These are phyloP conservation scores for Amylostereum chailletii DNA, from an alignment of 1,284 basidiomycete genomes.

Conservation along the genomic window DNA sequence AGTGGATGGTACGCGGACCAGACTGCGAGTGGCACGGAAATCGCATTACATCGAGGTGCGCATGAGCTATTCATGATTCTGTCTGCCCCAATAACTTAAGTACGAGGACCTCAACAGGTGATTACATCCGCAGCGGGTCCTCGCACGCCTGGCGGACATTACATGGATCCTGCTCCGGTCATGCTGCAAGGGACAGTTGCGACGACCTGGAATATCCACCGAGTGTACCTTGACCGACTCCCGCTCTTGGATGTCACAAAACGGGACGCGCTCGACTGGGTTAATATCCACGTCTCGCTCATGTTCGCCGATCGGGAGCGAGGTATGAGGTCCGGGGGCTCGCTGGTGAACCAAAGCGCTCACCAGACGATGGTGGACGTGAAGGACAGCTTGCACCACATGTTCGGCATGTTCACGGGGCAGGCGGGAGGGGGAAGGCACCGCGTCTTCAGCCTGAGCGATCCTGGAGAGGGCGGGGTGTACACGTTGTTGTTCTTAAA, in stretches of 20 bases:
- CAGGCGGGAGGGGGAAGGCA: slow-evolving; percentile 2
- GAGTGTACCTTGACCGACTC: slow-evolving; percentile 27
- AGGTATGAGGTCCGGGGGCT: slow-evolving; percentile 5
- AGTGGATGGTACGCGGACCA: slow-evolving; percentile 21
- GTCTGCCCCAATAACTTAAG: slow-evolving; percentile 13
- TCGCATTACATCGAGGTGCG: slow-evolving; percentile 44
- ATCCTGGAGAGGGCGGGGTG: slow-evolving; percentile 15
- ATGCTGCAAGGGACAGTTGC: slow-evolving; percentile 12
- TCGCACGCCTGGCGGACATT: slow-evolving; percentile 17
- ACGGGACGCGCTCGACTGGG: slow-evolving; percentile 17
- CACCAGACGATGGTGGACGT: slow-evolving; percentile 20
- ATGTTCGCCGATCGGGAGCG: slow-evolving; percentile 24
- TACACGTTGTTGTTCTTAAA: slow-evolving; percentile 32
- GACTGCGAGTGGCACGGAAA: slow-evolving; percentile 38
- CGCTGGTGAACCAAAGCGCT: slow-evolving; percentile 7
- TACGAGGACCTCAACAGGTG: slow-evolving; percentile 15
- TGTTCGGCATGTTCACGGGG: slow-evolving; percentile 22
- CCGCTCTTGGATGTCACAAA: slow-evolving; percentile 21
- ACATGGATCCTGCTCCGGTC: slow-evolving; percentile 26
- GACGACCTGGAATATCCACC: slow-evolving; percentile 31
- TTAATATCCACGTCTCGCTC: slow-evolving; percentile 20
- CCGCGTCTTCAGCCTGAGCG: slow-evolving; percentile 23
- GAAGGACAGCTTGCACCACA: slow-evolving; percentile 23
- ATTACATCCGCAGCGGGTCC: slow-evolving; percentile 18
- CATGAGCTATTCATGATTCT: slow-evolving; percentile 4